Evolutionary conservation across 106 monocot genomes (phyloP).

Genomic region (Apostasia shenzhenica): DNA sequence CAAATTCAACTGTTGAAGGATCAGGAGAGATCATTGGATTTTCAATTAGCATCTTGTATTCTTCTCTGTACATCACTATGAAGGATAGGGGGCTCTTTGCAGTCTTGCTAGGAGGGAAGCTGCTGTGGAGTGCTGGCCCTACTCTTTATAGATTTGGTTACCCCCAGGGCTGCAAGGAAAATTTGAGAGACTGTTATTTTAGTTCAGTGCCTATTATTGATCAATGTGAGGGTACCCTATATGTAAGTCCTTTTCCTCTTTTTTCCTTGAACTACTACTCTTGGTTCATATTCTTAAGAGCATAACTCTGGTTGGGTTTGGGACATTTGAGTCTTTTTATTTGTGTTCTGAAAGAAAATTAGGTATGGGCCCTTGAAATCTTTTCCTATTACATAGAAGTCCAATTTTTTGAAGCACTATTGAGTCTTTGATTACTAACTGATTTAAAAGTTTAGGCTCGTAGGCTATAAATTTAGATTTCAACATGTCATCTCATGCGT

Average conservation of each 20-base stretch:
- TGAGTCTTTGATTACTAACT: too few relatives aligned
- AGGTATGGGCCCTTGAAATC: too few relatives aligned
- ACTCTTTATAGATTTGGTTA: conserved; percentile 54
- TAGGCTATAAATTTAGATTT: too few relatives aligned
- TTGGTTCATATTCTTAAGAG: too few relatives aligned
- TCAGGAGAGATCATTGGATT: conserved; percentile 74
- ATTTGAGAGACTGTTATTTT: conserved; percentile 61
- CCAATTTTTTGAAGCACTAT: too few relatives aligned
- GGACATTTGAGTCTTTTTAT: too few relatives aligned
- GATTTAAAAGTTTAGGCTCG: too few relatives aligned
- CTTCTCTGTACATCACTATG: conserved; percentile 51
- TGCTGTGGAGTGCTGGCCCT: conserved; percentile 81
- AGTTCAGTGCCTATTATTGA: conserved; percentile 68
- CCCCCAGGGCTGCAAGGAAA: conserved; percentile 61
- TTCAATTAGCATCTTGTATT: conserved; percentile 42
- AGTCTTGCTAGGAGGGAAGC: conserved; percentile 40
- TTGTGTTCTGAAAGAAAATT: too few relatives aligned
- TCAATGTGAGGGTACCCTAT: conserved; percentile 82
- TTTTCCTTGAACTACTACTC: too few relatives aligned
- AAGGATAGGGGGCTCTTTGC: conserved; percentile 64
- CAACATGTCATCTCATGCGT: too few relatives aligned
- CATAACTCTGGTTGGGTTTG: too few relatives aligned
- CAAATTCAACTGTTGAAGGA: conserved; percentile 30
- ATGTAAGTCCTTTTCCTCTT: conserved; percentile 40
- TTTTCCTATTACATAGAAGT: too few relatives aligned